Percentiles rank a stretch among this genome's conserved stretches.
Evolutionary conservation across 75 land plant genomes (phyloP).

Genomic region (Cunninghamia lanceolata): DNA sequence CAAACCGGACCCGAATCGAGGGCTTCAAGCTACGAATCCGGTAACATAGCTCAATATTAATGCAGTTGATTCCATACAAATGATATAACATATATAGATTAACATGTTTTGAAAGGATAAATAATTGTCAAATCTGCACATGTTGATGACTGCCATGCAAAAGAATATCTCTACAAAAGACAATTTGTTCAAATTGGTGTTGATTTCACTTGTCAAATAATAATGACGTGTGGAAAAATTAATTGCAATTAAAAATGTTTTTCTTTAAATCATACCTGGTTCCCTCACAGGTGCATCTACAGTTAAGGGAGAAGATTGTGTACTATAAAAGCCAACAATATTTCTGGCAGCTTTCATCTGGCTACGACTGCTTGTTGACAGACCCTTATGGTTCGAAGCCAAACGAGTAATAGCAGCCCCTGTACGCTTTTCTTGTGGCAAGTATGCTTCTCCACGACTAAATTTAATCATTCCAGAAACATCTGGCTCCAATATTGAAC

Average conservation of each 20-base stretch:
- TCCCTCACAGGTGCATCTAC: not conserved
- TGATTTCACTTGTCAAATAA: not conserved
- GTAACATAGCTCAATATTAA: no score
- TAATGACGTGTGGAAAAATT: not conserved
- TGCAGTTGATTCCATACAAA: not conserved
- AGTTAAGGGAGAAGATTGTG: slow-evolving; percentile 41
- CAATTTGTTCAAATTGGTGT: not conserved
- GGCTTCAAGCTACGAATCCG: no score
- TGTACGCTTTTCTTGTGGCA: slow-evolving; percentile 96
- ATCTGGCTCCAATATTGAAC: slow-evolving; percentile 88
- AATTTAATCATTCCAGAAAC: slow-evolving; percentile 88
- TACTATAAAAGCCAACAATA: slow-evolving; percentile 49
- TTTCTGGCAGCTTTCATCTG: slow-evolving; percentile 56
- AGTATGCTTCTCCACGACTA: slow-evolving; percentile 96
- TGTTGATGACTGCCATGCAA: not conserved
- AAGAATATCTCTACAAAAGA: not conserved
- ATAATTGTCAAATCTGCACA: not conserved
- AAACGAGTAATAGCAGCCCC: slow-evolving; percentile 54
- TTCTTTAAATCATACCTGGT: slow-evolving; percentile 11
- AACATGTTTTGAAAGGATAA: not conserved
- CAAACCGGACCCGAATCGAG: no score
- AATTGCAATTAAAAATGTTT: not conserved
- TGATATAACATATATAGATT: not conserved
- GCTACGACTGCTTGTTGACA: slow-evolving; percentile 35
- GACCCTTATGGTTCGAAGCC: slow-evolving; percentile 37